Base-by-base conservation (phyloP, 495 filamentous ascomycete species). In the Aspergillus heteromorphus region DNA sequence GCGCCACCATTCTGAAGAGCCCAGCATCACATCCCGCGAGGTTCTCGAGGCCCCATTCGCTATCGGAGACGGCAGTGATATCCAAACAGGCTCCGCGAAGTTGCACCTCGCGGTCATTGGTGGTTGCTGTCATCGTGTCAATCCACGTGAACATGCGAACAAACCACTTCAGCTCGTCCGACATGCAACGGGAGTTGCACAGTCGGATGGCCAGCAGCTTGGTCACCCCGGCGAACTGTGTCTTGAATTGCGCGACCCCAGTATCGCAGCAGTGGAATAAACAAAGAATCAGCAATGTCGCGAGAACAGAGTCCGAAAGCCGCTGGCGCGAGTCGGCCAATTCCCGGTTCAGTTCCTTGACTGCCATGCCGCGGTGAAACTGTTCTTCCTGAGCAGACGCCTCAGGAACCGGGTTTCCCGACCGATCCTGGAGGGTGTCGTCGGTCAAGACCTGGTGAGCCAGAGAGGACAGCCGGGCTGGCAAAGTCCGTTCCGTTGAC, bases 61-160 rank as follows among this genome's bases (percentile, higher is more conserved):
- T 80, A 20, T 83, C 77, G 2, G 83, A 79, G 20, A 78, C 75
- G 29, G 84, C 83, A 60, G 83, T 76, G 70, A 87, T 83, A 50
- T 88, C 84, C 21, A 89, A 65, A 50, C 82, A 83, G 20, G 77
- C 79, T 13, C 84, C 85, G 52, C 84, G 85, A 23, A 97, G 80
- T 64, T 95, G 89, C n/a, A 87, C 82, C 66, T 96, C 92, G 52
- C 92, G 83, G 65, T 96, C 88, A 61, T 97, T 96, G 54, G 95
- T 87, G 45, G 88, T 90, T 23, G 89, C 88, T 0, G 89, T 91
- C 74, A 96, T 87, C n/a, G 90, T 91, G 66, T 96, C 92, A 59
- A 95, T 90, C 82, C 91, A 96, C 14, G 91, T 93, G 64, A 97
- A 97, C 64, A 96, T 84, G n/a, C 89, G 85, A 55, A 95, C 90